Percentiles rank a stretch among this genome's conserved stretches.
Evolutionary conservation across 306 rosid genomes (phyloP).

Genomic region (Malus fusca): DNA sequence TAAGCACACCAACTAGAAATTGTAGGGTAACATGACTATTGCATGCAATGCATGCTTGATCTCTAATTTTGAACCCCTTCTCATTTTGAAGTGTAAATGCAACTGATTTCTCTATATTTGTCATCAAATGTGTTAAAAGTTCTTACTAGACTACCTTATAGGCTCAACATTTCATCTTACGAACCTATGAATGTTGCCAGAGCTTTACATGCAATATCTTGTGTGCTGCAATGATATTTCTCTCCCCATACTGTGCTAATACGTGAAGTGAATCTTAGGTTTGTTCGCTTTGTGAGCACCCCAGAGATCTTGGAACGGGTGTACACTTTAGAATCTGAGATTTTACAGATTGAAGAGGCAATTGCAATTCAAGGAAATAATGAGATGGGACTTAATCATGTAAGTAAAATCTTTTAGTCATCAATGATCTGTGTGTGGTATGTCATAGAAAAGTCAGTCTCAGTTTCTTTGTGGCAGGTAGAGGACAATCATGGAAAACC

Average conservation of each 20-base stretch:
- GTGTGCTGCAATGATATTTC: not conserved
- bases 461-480: constrained; percentile 42
- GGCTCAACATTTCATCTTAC: not conserved
- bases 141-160: not conserved
- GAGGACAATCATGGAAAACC: constrained; percentile 66
- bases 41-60: not conserved
- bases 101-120: not conserved
- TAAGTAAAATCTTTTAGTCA: constrained; percentile 30
- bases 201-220: constrained; percentile 2
- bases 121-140: not conserved
- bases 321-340: constrained; percentile 77
- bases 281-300: constrained; percentile 94
- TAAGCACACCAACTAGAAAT: not conserved
- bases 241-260: constrained; percentile 14
- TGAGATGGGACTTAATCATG: constrained; percentile 48
- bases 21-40: not conserved
- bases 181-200: not conserved
- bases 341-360: constrained; percentile 91
- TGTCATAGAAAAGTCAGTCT: constrained; percentile 9
- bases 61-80: not conserved
- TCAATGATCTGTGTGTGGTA: constrained; percentile 2
- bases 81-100: not conserved
- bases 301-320: constrained; percentile 95
- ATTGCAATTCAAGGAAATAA: constrained; percentile 79
- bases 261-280: constrained; percentile 39